Percentiles rank a stretch among this genome's conserved stretches.
Conservation (phyloP, 1,284 basidiomycete species). For the Microbotryomycetes sp. region DNA sequence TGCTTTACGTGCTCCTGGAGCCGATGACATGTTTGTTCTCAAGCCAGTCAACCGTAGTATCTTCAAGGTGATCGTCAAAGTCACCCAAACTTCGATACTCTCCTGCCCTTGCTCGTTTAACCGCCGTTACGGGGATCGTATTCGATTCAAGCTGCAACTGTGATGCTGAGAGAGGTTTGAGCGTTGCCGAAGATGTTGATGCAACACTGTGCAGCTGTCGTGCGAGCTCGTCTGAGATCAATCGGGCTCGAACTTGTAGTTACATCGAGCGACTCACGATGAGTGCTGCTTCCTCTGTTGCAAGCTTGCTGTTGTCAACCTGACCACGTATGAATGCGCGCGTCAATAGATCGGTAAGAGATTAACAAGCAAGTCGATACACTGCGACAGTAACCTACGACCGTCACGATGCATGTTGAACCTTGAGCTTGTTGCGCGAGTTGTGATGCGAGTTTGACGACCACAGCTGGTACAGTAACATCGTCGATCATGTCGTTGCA, state of each 20-base stretch:
- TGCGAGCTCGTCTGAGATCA: no score
- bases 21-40: conserved; percentile 18
- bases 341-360: neutral
- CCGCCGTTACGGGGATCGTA: conserved; percentile 48
- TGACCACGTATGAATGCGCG: conserved; percentile 35
- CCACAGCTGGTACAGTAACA: conserved; percentile 54
- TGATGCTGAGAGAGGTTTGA: neutral
- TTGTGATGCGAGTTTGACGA: conserved; percentile 53
- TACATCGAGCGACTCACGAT: conserved; percentile 51
- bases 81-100: conserved; percentile 58
- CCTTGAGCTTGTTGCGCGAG: conserved; percentile 41
- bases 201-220: no score
- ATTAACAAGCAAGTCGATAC: neutral
- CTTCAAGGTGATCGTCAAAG: conserved; percentile 70
- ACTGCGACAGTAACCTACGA: conserved; percentile 47
- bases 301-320: conserved; percentile 55
- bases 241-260: no score
- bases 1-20: neutral
- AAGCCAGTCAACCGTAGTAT: conserved; percentile 55
- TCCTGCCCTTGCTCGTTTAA: conserved; percentile 49
- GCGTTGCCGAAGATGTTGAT: no score
- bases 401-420: conserved; percentile 57
- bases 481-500: conserved; percentile 59
- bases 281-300: conserved; percentile 50
- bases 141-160: neutral